Conservation (phyloP, 2,329 filamentous ascomycete genomes). For the Hypoxylon sp. region DNA sequence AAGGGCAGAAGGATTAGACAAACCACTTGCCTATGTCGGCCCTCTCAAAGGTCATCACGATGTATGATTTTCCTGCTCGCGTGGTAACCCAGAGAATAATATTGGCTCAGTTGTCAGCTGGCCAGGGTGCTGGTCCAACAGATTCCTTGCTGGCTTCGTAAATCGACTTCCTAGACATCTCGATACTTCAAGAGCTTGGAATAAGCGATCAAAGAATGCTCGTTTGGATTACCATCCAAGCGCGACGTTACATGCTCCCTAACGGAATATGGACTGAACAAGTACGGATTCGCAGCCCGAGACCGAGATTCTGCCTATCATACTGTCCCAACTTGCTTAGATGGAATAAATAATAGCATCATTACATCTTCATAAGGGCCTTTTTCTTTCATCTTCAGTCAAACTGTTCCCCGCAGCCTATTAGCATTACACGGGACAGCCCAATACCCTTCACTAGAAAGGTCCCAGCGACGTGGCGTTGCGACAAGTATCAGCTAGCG, state of each 20-base stretch:
- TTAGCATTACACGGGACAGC: slow-evolving; percentile 17
- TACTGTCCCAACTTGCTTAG: slow-evolving; percentile 10
- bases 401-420: slow-evolving; percentile 19
- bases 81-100: slow-evolving; percentile 8
- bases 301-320: slow-evolving; percentile 23
- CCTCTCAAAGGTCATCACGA: slow-evolving; percentile 15
- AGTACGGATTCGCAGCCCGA: slow-evolving; percentile 15
- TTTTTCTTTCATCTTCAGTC: slow-evolving; percentile 10
- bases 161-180: slow-evolving; percentile 11
- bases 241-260: slow-evolving; percentile 42
- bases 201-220: slow-evolving; percentile 19
- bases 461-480: slow-evolving; percentile 32
- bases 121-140: not conserved
- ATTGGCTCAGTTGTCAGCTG: slow-evolving; percentile 24
- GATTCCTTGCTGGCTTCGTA: slow-evolving; percentile 5
- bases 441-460: slow-evolving; percentile 21
- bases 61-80: slow-evolving; percentile 12
- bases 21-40: slow-evolving; percentile 27
- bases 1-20: slow-evolving; percentile 34
- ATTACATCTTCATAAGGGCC: slow-evolving; percentile 8
- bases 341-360: slow-evolving; percentile 14
- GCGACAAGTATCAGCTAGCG: slow-evolving; percentile 17
- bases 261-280: slow-evolving; percentile 24
- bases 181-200: not conserved
- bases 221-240: slow-evolving; percentile 13